Evolutionary conservation across 768 basidiomycete species (phyloP).

Genomic region (Mrakia frigida): DNA sequence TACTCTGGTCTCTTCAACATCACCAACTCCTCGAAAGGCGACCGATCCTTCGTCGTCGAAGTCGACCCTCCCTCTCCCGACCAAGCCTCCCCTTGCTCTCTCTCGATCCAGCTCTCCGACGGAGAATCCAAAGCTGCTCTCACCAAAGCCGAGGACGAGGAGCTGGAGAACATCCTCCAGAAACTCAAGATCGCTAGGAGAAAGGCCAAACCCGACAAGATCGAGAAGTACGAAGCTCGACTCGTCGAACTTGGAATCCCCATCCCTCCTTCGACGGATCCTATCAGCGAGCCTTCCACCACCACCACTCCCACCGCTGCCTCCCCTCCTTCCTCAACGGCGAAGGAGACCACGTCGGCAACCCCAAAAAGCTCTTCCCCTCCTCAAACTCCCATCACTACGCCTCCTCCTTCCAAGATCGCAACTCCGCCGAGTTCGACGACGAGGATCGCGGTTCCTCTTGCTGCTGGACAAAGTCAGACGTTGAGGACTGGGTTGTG

Average conservation of each 20-base stretch:
- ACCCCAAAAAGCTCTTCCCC: neutral
- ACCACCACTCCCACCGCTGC: neutral
- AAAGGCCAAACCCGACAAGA: constrained; percentile 42
- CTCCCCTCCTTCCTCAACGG: neutral
- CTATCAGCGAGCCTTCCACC: neutral
- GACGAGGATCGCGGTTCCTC: constrained; percentile 1
- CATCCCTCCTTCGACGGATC: constrained; percentile 18
- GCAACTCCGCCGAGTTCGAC: constrained; percentile 6
- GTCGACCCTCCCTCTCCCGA: constrained; percentile 32
- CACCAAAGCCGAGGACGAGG: constrained; percentile 41
- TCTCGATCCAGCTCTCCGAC: constrained; percentile 36
- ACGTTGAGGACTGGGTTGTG: neutral
- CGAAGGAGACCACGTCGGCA: neutral
- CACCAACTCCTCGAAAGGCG: constrained; percentile 40
- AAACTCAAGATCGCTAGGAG: constrained; percentile 43
- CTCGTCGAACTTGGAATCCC: constrained; percentile 39
- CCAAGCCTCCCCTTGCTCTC: constrained; percentile 3
- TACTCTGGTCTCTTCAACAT: constrained; percentile 33
- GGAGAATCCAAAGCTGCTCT: constrained; percentile 37
- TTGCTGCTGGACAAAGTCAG: constrained; percentile 6
- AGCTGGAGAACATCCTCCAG: constrained; percentile 41
- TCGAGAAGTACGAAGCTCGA: constrained; percentile 39
- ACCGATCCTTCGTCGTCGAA: constrained; percentile 39
- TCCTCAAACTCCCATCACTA: neutral
- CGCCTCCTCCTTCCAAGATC: neutral